Evolutionary conservation across 495 filamentous ascomycete genomes (phyloP), one percentile per base, ranked within the genome.

Genomic region (Elasticomyces elasticus): DNA sequence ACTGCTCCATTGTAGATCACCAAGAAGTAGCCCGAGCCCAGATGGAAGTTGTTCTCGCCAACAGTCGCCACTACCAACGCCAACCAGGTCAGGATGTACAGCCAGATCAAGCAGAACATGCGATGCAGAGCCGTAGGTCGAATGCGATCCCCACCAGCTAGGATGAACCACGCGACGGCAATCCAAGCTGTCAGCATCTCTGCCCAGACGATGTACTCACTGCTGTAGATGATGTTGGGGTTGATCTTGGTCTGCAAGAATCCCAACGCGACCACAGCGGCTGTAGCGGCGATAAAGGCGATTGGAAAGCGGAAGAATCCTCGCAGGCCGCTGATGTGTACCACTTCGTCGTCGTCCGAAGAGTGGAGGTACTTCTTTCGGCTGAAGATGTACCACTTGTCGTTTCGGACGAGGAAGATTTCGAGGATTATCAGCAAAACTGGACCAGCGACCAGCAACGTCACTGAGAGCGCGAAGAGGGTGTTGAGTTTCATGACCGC

Each of bases 91-190:
- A 87, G 65, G 24, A 80, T 58, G 64, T 87, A 95, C 55, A 92
- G 74, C 89, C 92, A 95, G 20, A 92, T 77, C 30, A 85, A 76
- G 37, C 80, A 79, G 69, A 94, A 95, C 17, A 81, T 76, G 26
- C 91, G 75, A 48, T 89, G 85, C 20, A 98, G 78, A 2, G 91
- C 92, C 3, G 85, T 88, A 11, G 91, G 90, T n/a, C 89, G 77
- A 5, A 84, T 79, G 57, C 80, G 84, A 65, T 92, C 86, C 13
- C 87, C 85, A 4, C 87, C 84, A 7, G 84, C 78, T 60, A 90
- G 84, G 49, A 95, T 75, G 47, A 88, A 81, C 91, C 91, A 98
- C 23, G 85, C 82, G 23, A 83, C 57, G 57, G 83, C 80, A 59
- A 90, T 77, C 76, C 87, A 97, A 15, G 85, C 76, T 15, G 84